Conservation (phyloP, 371 early-diverging fungal genomes). For the Lichtheimia hyalospora region DNA sequence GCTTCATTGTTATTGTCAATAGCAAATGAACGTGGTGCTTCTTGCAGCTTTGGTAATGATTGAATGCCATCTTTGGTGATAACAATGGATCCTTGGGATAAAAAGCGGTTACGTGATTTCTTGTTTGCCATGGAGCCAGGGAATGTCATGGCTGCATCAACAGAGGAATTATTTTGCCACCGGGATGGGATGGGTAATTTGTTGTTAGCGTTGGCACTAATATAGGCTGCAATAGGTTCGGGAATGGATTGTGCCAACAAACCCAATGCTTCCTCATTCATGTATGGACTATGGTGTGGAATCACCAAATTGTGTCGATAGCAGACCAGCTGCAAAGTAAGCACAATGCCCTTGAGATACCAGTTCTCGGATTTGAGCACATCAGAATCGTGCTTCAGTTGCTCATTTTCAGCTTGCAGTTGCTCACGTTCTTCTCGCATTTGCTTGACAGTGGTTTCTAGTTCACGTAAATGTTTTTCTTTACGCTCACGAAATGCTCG, state of each 20-base stretch:
- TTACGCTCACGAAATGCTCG: constrained; percentile 82
- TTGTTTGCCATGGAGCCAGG: constrained; percentile 8
- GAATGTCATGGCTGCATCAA: not conserved
- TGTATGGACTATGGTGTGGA: constrained; percentile 42
- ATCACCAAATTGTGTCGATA: constrained; percentile 45
- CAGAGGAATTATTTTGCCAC: not conserved
- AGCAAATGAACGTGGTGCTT: too few species aligned
- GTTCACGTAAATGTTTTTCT: constrained; percentile 66
- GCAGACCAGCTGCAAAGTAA: constrained; percentile 53
- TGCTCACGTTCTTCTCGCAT: constrained; percentile 57
- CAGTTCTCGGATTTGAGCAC: constrained; percentile 63
- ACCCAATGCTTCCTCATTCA: constrained; percentile 35
- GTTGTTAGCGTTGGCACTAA: constrained; percentile 41
- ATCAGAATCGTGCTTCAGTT: constrained; percentile 53
- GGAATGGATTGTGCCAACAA: constrained; percentile 40
- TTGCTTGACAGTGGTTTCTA: constrained; percentile 67
- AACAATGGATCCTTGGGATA: constrained; percentile 33
- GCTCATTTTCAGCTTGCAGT: constrained; percentile 46
- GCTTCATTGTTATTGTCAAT: not conserved
- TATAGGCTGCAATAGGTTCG: constrained; percentile 37
- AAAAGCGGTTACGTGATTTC: constrained; percentile 28
- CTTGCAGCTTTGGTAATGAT: too few species aligned
- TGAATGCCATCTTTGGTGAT: constrained; percentile 34
- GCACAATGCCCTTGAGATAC: constrained; percentile 56
- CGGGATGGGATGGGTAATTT: constrained; percentile 34